A percentile compares a stretch with the other conserved stretches of the same genome.
Conservation (phyloP, 805 yeast species). For the Kregervanrija delftensis region DNA sequence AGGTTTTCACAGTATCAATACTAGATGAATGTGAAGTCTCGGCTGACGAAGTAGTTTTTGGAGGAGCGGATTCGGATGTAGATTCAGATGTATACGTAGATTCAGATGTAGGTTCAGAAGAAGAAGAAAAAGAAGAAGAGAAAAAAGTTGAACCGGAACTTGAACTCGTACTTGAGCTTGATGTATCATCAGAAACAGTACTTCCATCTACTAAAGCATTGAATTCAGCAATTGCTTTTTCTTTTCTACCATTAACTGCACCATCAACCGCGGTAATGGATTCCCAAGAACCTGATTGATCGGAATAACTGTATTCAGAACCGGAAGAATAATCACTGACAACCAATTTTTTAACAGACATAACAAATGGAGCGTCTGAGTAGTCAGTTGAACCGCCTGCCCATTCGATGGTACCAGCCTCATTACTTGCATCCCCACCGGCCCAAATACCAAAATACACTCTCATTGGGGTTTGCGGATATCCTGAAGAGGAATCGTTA, state of each 20-base stretch:
- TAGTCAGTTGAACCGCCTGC: slow-evolving; percentile 74
- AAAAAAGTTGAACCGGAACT: slow-evolving; percentile 7
- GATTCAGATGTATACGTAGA: slow-evolving; percentile 14
- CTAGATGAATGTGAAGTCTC: slow-evolving; percentile 1
- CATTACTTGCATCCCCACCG: slow-evolving; percentile 66
- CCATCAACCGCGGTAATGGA: slow-evolving; percentile 56
- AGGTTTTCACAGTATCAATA: no score
- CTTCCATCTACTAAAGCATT: slow-evolving; percentile 29
- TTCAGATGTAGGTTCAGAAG: slow-evolving; percentile 9
- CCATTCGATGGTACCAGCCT: slow-evolving; percentile 70
- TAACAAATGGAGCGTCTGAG: slow-evolving; percentile 57
- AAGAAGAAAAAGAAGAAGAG: slow-evolving; percentile 11
- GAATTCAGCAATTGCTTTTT: slow-evolving; percentile 39
- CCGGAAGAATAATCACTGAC: slow-evolving; percentile 73
- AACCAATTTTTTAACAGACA: slow-evolving; percentile 51
- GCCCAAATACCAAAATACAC: slow-evolving; percentile 67
- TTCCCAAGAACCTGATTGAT: slow-evolving; percentile 49
- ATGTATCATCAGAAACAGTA: background rate
- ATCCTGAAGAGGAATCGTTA: slow-evolving; percentile 55
- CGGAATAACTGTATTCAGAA: slow-evolving; percentile 46
- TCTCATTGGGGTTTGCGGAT: slow-evolving; percentile 86
- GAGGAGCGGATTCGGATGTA: background rate
- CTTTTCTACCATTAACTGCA: slow-evolving; percentile 51
- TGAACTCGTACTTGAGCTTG: slow-evolving; percentile 1
- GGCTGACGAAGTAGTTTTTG: background rate